Evolutionary conservation across 2,329 filamentous ascomycete species (phyloP).

Genomic region (Gaeumannomyces tritici): DNA sequence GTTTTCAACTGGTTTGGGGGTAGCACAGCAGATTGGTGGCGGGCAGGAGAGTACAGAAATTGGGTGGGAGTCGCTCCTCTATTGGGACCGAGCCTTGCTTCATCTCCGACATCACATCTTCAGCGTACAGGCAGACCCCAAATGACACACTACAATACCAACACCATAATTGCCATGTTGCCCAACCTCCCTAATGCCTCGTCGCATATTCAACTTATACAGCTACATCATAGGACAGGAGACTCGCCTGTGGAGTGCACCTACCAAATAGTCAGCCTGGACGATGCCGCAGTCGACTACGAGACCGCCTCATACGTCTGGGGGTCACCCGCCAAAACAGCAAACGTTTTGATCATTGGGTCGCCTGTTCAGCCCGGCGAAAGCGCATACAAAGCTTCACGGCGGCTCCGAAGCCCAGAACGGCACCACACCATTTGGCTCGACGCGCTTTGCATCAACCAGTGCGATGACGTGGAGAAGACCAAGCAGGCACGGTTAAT

Average conservation of each 20-base stretch:
- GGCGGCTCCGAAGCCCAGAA: not conserved
- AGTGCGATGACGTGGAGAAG: constrained; percentile 7
- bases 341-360: not conserved
- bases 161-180: not conserved
- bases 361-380: not conserved
- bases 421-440: constrained; percentile 6
- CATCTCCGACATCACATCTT: no score
- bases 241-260: not conserved
- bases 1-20: no score
- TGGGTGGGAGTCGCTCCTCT: no score
- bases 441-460: constrained; percentile 12
- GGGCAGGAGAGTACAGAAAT: no score
- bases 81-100: no score
- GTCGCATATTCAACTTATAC: not conserved
- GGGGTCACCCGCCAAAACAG: not conserved
- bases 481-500: constrained; percentile 8
- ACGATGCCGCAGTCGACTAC: not conserved
- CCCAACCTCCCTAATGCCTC: not conserved
- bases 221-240: not conserved
- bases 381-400: not conserved
- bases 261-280: not conserved
- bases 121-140: no score
- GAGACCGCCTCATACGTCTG: not conserved
- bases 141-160: no score
- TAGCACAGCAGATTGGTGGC: no score